phyloP scores from a whole-genome alignment of 805 yeast genomes.

The Yamadazyma nakazawae region DNA sequence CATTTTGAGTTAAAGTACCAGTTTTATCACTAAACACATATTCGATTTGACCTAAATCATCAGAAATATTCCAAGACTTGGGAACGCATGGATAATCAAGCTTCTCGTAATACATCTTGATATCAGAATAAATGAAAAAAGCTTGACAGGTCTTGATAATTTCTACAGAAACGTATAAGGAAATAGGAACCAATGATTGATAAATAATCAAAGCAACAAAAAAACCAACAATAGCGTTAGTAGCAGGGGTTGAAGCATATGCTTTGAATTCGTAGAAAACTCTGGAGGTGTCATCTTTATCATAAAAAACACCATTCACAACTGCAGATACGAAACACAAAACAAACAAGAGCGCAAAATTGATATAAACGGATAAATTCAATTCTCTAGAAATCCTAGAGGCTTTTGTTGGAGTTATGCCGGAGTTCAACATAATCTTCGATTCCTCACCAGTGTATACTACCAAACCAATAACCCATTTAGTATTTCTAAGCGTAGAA shows the following conservation, averaged over 20 bases:
- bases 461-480: constrained; percentile 72
- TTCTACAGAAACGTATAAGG: constrained; percentile 74
- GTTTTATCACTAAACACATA: constrained; percentile 81
- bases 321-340: constrained; percentile 69
- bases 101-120: constrained; percentile 62
- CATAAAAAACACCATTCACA: constrained; percentile 63
- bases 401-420: constrained; percentile 71
- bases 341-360: constrained; percentile 58
- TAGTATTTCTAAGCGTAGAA: constrained; percentile 67
- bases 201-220: constrained; percentile 71
- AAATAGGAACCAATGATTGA: constrained; percentile 77
- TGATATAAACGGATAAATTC: constrained; percentile 62
- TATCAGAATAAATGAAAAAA: constrained; percentile 67
- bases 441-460: constrained; percentile 76
- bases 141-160: constrained; percentile 78
- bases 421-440: constrained; percentile 75
- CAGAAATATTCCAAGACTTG: constrained; percentile 79
- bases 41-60: constrained; percentile 81
- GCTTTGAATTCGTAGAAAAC: constrained; percentile 60
- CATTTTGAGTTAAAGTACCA: constrained; percentile 79
- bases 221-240: constrained; percentile 64
- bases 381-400: constrained; percentile 64
- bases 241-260: constrained; percentile 55
- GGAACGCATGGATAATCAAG: constrained; percentile 78
- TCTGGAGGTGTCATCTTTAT: constrained; percentile 42